A percentile compares a stretch with the other conserved stretches of the same genome.
These are phyloP conservation scores for Ophiognomonia clavigignenti-juglandacearum DNA, from an alignment of 2,329 filamentous ascomycete species.

Conservation along the genomic window DNA sequence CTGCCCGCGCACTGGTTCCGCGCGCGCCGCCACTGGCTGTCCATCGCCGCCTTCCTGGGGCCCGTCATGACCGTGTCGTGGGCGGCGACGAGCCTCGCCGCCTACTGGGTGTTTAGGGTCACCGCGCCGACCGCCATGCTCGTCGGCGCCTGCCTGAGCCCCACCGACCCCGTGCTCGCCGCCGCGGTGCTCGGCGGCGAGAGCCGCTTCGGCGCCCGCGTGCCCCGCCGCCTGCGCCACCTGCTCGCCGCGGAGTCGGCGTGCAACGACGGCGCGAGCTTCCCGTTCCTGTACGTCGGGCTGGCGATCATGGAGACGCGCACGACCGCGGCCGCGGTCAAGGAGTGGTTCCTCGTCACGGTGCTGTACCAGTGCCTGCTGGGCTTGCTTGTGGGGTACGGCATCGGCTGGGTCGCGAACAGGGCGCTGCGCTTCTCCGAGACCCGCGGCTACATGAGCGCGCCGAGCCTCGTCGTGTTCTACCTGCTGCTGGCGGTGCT, in stretches of 20 bases:
- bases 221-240: slow-evolving; percentile 60
- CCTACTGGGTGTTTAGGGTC: slow-evolving; percentile 59
- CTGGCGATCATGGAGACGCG: slow-evolving; percentile 6
- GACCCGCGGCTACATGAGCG: slow-evolving; percentile 4
- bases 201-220: slow-evolving; percentile 51
- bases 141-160: slow-evolving; percentile 63
- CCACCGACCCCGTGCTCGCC: slow-evolving; percentile 65
- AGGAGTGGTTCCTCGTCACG: slow-evolving; percentile 63
- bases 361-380: slow-evolving; percentile 63
- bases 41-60: slow-evolving; percentile 54
- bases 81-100: slow-evolving; percentile 55
- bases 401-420: slow-evolving; percentile 63
- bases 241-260: slow-evolving; percentile 61
- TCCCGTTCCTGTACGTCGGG: slow-evolving; percentile 11
- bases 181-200: slow-evolving; percentile 58
- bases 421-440: slow-evolving; percentile 29
- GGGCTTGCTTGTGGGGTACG: slow-evolving; percentile 57
- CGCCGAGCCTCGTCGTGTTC: slow-evolving; percentile 19
- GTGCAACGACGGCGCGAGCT: slow-evolving; percentile 41
- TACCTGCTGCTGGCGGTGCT: slow-evolving; percentile 25
- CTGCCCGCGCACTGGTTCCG: slow-evolving; percentile 44
- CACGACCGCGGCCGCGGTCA: slow-evolving; percentile 45
- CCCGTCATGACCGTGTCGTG: slow-evolving; percentile 68
- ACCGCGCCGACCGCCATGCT: slow-evolving; percentile 57
- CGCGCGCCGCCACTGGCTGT: slow-evolving; percentile 2